A percentile compares a stretch with the other conserved stretches of the same genome.
Evolutionary conservation across 176 grass and related monocot genomes (phyloP).

Genomic region (Rhynchospora tenuis): DNA sequence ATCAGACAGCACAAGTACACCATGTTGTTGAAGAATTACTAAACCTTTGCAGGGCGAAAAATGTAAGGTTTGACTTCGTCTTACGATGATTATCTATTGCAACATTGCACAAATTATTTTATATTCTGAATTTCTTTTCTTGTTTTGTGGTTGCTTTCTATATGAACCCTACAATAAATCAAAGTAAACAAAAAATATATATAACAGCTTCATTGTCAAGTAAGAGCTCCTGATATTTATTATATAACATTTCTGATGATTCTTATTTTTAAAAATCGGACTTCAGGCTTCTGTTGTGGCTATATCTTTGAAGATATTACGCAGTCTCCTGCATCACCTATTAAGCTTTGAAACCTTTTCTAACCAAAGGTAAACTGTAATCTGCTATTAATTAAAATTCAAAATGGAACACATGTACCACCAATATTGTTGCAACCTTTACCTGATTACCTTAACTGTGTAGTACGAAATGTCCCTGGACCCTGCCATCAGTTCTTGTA

Average conservation of each 20-base stretch:
- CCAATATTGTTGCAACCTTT: not conserved
- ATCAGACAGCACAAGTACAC: conserved; percentile 35
- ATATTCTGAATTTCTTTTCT: conserved; percentile 14
- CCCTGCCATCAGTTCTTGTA: not conserved
- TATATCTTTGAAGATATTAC: conserved; percentile 61
- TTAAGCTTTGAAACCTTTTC: conserved; percentile 34
- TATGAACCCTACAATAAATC: not conserved
- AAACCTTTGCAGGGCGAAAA: conserved; percentile 52
- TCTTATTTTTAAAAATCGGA: not conserved
- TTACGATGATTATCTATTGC: not conserved
- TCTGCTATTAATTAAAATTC: not conserved
- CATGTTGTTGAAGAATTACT: conserved; percentile 67
- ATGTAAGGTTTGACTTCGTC: conserved; percentile 41
- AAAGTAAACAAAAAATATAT: not conserved
- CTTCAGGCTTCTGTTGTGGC: conserved; percentile 59
- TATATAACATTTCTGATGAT: not conserved
- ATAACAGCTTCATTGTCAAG: not conserved
- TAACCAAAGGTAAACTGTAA: conserved; percentile 51
- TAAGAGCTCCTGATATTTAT: not conserved
- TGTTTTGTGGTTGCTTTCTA: conserved; percentile 1
- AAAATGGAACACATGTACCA: not conserved
- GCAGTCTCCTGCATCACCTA: conserved; percentile 51
- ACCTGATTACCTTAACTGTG: not conserved
- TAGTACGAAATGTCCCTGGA: not conserved
- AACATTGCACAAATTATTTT: not conserved